Evolutionary conservation across 352 stramenopile species (phyloP), one percentile per base, ranked within the genome.

Genomic region (Globisporangium alternatum): DNA sequence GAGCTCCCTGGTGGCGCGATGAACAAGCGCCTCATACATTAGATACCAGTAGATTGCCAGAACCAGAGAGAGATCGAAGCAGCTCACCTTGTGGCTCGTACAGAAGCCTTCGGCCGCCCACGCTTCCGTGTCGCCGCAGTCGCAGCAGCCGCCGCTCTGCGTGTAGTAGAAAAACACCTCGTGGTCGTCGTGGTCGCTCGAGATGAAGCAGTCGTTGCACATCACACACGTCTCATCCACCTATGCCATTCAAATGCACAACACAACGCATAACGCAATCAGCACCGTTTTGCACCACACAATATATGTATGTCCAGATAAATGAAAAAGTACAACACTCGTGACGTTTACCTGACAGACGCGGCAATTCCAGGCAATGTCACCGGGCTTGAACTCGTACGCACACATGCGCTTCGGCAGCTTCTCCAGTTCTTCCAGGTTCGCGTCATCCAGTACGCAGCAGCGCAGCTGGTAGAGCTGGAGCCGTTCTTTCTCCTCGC

Each of bases 301-400:
- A 35, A 41, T 35, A 48, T 44, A 30, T 25, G 33, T 33, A 28
- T 39, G 33, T 13, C 33, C 33, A 39, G 33, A 39, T 39, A 39
- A 12, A 12, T 12, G 10, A 51, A 51, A 21, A 12, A 39, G 33
- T 39, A 39, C 22, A 55, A 33, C 22, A 25, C 17, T 39, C 30
- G 49, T 22, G 21, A 25, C 35, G 10, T 35, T 30, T 55, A 88
- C 76, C 72, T 93, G 84, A 65, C 87, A 94, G 61, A 93, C 91
- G 66, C 92, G 91, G 77, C 94, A 98, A 65, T 98, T 97, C 94
- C 97, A 99, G 22, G 98, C 97, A 68, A 99, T 99, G 69, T 99
- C 97, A 51, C 97, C 97, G 1, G 84, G 82, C 66, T 93, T 96
- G 76, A 99, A 99, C 62, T 95, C 88, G 70, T 96, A 97, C 47